These are phyloP conservation scores for Styphnolobium japonicum DNA, from an alignment of 306 rosid genomes.

Conservation along the genomic window DNA sequence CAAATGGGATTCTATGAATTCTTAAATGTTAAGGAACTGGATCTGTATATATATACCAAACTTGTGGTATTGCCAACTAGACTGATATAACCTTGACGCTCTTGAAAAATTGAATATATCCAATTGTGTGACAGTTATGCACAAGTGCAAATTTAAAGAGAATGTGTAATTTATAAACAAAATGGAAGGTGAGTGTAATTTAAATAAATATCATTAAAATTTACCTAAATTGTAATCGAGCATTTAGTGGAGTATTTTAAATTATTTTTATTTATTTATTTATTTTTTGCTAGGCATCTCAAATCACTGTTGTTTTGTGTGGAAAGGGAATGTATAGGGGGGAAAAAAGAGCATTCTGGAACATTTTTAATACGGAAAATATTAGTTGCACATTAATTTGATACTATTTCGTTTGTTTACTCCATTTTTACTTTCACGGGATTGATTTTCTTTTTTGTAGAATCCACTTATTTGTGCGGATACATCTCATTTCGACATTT, in stretches of 20 bases:
- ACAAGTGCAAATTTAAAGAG: not conserved
- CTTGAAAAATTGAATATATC: not conserved
- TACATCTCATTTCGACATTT: too few relatives aligned
- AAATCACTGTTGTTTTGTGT: not conserved
- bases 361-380: too few relatives aligned
- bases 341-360: too few relatives aligned
- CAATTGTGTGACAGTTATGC: not conserved
- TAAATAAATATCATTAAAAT: not conserved
- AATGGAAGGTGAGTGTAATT: not conserved
- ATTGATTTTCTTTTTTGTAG: too few relatives aligned
- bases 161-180: not conserved
- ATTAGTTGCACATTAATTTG: too few relatives aligned
- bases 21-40: not conserved
- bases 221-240: not conserved
- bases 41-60: not conserved
- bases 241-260: not conserved
- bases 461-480: too few relatives aligned
- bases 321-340: too few relatives aligned
- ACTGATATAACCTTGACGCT: not conserved
- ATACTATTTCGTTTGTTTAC: too few relatives aligned
- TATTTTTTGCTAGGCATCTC: not conserved
- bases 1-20: not conserved
- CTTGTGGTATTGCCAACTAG: not conserved
- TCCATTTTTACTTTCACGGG: too few relatives aligned
- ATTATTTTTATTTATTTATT: not conserved